Evolutionary conservation across 768 basidiomycete genomes (phyloP), one percentile per base, ranked within the genome.

Genomic region (Pholiota microspora): DNA sequence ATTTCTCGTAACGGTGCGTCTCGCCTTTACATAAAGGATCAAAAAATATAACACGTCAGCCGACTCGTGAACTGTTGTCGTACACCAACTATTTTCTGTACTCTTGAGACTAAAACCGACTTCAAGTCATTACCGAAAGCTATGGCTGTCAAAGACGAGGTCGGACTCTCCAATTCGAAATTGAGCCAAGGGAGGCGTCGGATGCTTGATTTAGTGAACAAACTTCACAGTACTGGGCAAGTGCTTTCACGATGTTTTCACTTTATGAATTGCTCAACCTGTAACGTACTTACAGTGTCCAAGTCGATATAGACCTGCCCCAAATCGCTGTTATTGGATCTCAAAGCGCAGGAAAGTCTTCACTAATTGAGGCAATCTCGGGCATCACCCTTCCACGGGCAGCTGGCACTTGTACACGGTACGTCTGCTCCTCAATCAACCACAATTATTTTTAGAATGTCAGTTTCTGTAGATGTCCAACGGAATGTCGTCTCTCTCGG

Each of bases 291-390:
- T 21, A 1, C 18, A 89, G 88, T 0, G 86, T 86, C 0, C 82
- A 89, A 56, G 72, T 78, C 12, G 86, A 90, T 51, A 80, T 92
- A 5, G 87, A 89, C 59, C 69, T 92, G 0, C 89, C 89, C 0
- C 81, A 83, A 58, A 88, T 91, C 34, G 85, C 82, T 0, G 88
- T 89, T 36, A 79, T 88, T 16, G 88, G 89, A 0, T 78, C 76
- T 1, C 89, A 91, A 58, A 86, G 83, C 38, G 85, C 85, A 0
- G 89, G 89, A 0, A 90, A 90, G 59, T 88, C 86, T 0, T 91
- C 89, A 0, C 75, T 90, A 2, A 90, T 91, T 5, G 88, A 92
- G 59, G 79, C 85, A 0, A 88, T 92, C 40, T 88, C 86, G 0
- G 86, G 88, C 0, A 80, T 90, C 10, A 85, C 80, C 0, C 71